Conservation (phyloP, 2,329 filamentous ascomycete species). For the Phialemonium atrogriseum region DNA sequence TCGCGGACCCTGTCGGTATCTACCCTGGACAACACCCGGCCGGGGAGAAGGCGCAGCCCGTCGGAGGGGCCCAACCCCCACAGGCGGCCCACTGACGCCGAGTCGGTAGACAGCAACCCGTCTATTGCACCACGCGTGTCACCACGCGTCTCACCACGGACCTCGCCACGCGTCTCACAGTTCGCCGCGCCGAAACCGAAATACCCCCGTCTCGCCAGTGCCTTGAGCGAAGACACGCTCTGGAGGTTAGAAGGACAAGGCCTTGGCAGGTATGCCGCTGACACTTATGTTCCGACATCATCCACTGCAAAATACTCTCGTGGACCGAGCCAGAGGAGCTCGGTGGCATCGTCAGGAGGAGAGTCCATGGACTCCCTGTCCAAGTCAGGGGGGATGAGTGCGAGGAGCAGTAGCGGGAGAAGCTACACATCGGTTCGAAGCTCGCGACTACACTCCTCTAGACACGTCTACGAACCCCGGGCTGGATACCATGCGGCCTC, state of each 20-base stretch:
- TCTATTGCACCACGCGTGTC: no score
- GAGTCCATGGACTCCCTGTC: constrained; percentile 13
- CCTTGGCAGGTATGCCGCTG: constrained; percentile 7
- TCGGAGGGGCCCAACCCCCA: constrained; percentile 8
- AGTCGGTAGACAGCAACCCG: constrained; percentile 5
- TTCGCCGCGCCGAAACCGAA: constrained; percentile 7
- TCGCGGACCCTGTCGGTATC: constrained; percentile 6
- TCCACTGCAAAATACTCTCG: constrained; percentile 6
- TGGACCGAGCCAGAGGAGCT: constrained; percentile 11
- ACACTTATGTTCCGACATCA: constrained; percentile 13
- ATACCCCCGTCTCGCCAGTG: constrained; percentile 1
- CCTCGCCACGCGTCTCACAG: constrained; percentile 9
- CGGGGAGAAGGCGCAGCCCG: constrained; percentile 2
- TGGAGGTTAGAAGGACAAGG: constrained; percentile 15
- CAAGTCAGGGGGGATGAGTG: constrained; percentile 5
- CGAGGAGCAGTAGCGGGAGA: constrained; percentile 10
- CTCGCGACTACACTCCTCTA: constrained; percentile 9
- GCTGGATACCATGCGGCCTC: constrained; percentile 3
- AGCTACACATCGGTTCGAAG: constrained; percentile 14
- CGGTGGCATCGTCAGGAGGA: constrained; percentile 14
- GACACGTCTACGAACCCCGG: constrained; percentile 4
- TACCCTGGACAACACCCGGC: constrained; percentile 2
- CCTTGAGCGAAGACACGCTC: constrained; percentile 18
- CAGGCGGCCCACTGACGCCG: constrained; percentile 6
- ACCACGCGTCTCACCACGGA: no score